Conservation (phyloP, 352 stramenopile species). For the Phytophthora quininea region DNA sequence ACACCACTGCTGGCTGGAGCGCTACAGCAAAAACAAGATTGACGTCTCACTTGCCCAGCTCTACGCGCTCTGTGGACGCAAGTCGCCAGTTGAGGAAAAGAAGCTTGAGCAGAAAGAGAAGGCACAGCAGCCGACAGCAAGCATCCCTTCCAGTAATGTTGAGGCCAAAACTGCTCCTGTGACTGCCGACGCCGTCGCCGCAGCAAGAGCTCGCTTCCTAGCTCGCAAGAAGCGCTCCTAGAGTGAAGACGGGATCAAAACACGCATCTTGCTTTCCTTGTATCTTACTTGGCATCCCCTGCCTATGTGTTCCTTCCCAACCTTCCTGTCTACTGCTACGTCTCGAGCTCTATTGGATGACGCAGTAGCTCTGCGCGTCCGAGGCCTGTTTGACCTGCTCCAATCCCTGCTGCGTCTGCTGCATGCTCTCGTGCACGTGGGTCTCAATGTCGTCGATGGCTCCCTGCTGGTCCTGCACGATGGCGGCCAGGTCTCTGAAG, state of each 20-base stretch:
- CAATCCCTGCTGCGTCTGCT: slow-evolving; percentile 85
- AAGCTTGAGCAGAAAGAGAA: neutral
- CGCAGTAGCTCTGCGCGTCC: slow-evolving; percentile 74
- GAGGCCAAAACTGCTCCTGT: slow-evolving; percentile 8
- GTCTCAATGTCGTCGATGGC: slow-evolving; percentile 88
- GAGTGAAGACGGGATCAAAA: slow-evolving; percentile 10
- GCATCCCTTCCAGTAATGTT: neutral
- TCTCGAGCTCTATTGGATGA: slow-evolving; percentile 57
- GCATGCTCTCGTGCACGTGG: slow-evolving; percentile 83
- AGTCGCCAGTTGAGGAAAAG: slow-evolving; percentile 11
- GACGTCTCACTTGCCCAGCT: slow-evolving; percentile 39
- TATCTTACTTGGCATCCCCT: slow-evolving; percentile 22
- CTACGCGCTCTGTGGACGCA: slow-evolving; percentile 56
- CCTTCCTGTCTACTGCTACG: neutral
- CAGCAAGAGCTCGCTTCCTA: slow-evolving; percentile 53
- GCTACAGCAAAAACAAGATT: slow-evolving; percentile 42
- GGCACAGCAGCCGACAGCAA: neutral
- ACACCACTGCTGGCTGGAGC: slow-evolving; percentile 56
- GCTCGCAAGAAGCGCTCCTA: slow-evolving; percentile 38
- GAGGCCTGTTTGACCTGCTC: slow-evolving; percentile 87
- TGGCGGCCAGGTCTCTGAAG: slow-evolving; percentile 85
- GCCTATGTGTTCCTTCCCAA: neutral
- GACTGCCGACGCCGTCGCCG: slow-evolving; percentile 38
- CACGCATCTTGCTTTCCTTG: slow-evolving; percentile 22
- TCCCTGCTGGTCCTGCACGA: slow-evolving; percentile 86